Conservation (phyloP, 2,329 filamentous ascomycete genomes). For the Domatiomyces catenatus region DNA sequence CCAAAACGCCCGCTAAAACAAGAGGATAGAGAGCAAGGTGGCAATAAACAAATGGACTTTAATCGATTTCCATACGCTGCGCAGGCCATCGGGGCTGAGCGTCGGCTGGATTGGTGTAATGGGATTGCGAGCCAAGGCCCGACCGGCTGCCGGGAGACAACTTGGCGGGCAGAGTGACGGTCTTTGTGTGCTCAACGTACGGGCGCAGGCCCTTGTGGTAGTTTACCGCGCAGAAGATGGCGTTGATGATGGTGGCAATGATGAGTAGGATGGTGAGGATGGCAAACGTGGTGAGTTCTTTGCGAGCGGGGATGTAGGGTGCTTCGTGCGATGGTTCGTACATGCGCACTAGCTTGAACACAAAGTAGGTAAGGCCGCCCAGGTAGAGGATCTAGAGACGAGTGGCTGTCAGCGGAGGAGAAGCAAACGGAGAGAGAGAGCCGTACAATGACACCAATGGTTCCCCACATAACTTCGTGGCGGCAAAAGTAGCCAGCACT, state of each 20-base stretch:
- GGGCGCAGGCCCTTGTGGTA: slow-evolving; percentile 81
- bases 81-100: slow-evolving; percentile 4
- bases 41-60: background rate
- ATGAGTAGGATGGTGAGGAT: slow-evolving; percentile 83
- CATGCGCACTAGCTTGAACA: slow-evolving; percentile 96
- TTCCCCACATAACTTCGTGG: slow-evolving; percentile 64
- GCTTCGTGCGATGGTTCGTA: slow-evolving; percentile 48
- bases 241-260: slow-evolving; percentile 73
- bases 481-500: slow-evolving; percentile 73
- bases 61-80: slow-evolving; percentile 12
- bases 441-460: slow-evolving; percentile 55
- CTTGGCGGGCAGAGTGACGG: background rate
- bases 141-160: background rate
- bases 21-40: background rate
- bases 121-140: background rate
- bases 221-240: slow-evolving; percentile 74
- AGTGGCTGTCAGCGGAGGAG: background rate
- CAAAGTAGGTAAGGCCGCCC: slow-evolving; percentile 80
- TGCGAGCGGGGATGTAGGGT: slow-evolving; percentile 63
- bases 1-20: background rate
- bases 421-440: background rate
- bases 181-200: slow-evolving; percentile 41
- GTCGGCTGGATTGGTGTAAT: slow-evolving; percentile 11
- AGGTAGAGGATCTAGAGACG: slow-evolving; percentile 54
- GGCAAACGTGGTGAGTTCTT: slow-evolving; percentile 82